Evolutionary conservation across 1,139 yeast genomes (phyloP), one percentile per base, ranked within the genome.

Genomic region (Suhomyces anneliseae): DNA sequence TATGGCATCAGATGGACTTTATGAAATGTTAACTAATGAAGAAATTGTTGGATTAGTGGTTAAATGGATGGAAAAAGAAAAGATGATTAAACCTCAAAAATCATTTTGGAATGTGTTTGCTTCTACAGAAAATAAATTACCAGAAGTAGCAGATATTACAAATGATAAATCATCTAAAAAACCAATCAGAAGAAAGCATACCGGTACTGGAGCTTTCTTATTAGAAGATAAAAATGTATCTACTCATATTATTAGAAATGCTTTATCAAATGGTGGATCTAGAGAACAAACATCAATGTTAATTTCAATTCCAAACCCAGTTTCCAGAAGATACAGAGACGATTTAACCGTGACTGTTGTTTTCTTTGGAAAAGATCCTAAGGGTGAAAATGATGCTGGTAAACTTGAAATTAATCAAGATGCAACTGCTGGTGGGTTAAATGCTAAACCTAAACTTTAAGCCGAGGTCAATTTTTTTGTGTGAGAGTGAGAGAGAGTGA

Each of bases 341-440:
- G 99, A 93, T 64, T 76, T 93, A 60, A 92, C 98, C 0, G 98
- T 92, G 8, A 90, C 97, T 3, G 99, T 93, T 27, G 90, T 92
- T 4, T 93, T 93, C 67, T 93, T 93, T 64, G 95, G 95, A 11
- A 77, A 80, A 29, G 79, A 73, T 42, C 64, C 68, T 8, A 70
- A 67, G 14, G 68, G 69, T 2, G 73, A 68, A 36, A 67, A 73
- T 50, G 79, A 74, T 39, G 61, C 58, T 31, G 87, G 87, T 0
- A 67, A 72, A 49, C 65, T 82, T 47, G 83, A 78, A 52, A 70
- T 81, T 49, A 83, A 83, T 55, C 61, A 70, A 31, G 73, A 64
- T 24, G 88, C 87, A 19, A 82, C 88, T 19, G 79, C 82, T 31
- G 84, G 84, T 1, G 80, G 83, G 4, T 60, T 74, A 33, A 70